Evolutionary conservation across 495 filamentous ascomycete species (phyloP).

Genomic region (Podospora sp.): DNA sequence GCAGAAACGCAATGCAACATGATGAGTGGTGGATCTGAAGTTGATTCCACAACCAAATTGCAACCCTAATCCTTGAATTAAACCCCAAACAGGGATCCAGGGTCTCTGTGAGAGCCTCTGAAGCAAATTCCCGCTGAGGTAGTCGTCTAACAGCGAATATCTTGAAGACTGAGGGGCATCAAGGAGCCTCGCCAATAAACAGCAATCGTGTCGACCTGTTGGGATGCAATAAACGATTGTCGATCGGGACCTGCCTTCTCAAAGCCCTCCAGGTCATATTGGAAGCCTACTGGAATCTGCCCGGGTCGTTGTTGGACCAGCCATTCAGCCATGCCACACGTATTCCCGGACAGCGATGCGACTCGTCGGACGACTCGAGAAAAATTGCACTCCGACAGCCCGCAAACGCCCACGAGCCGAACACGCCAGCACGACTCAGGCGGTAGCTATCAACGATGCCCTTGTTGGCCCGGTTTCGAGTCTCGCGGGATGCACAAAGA

Average conservation of each 20-base stretch:
- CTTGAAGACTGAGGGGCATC: not conserved
- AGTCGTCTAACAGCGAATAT: conserved; percentile 18
- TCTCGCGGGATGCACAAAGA: conserved; percentile 10
- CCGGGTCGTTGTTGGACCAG: not conserved
- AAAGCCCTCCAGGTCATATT: not conserved
- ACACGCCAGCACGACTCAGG: conserved; percentile 2
- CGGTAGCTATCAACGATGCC: not conserved
- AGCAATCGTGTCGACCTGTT: not conserved
- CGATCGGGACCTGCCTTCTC: not conserved
- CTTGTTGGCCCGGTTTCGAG: conserved; percentile 28
- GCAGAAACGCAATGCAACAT: not conserved
- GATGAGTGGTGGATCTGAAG: conserved; percentile 16
- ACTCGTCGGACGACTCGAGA: not conserved
- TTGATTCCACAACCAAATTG: conserved; percentile 17
- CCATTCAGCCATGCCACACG: not conserved
- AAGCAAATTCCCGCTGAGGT: conserved; percentile 7
- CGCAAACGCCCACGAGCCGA: not conserved
- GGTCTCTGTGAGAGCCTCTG: conserved; percentile 6
- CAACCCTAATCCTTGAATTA: conserved; percentile 33
- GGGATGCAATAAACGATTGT: not conserved
- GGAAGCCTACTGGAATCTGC: not conserved
- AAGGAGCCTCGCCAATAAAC: not conserved
- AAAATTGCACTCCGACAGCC: not conserved
- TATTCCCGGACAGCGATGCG: not conserved
- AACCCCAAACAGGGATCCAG: conserved; percentile 9